Conservation (phyloP, 306 rosid species). For the Cicer judaicum region DNA sequence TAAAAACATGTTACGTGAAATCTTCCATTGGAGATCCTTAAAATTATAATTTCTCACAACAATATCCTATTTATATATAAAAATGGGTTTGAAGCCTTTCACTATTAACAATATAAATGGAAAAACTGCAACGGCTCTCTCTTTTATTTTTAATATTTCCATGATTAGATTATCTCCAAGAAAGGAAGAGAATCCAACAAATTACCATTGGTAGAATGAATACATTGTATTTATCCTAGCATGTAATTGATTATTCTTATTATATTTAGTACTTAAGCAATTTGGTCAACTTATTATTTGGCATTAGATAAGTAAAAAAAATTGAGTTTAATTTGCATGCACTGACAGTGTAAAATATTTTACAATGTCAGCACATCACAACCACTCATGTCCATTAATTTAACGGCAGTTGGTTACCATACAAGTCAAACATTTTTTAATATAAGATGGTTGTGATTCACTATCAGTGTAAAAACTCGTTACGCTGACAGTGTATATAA, state of each 20-base stretch:
- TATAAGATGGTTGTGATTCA: no score
- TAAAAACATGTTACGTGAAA: constrained; percentile 17
- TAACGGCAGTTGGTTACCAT: no score
- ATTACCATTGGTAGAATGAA: constrained; percentile 23
- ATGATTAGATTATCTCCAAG: constrained; percentile 3
- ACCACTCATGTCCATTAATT: no score
- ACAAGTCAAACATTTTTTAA: no score
- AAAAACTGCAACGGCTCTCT: constrained; percentile 19
- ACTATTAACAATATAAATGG: constrained; percentile 16
- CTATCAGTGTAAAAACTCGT: no score
- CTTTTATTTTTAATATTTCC: constrained; percentile 12
- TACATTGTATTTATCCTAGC: constrained; percentile 15
- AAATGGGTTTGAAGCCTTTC: constrained; percentile 33
- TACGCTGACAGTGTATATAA: no score
- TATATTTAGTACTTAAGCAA: constrained; percentile 6
- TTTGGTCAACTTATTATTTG: constrained; percentile 26
- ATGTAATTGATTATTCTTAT: constrained; percentile 1
- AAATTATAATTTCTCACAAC: constrained; percentile 32
- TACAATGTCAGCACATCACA: no score
- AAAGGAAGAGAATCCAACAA: constrained; percentile 17
- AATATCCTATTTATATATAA: neutral
- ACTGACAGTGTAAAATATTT: no score
- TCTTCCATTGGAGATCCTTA: constrained; percentile 36
- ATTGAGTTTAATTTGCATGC: no score
- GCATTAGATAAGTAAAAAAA: constrained; percentile 35